Evolutionary conservation across 2,329 filamentous ascomycete genomes (phyloP), one percentile per base, ranked within the genome.

Genomic region (Fusarium sambucinum): DNA sequence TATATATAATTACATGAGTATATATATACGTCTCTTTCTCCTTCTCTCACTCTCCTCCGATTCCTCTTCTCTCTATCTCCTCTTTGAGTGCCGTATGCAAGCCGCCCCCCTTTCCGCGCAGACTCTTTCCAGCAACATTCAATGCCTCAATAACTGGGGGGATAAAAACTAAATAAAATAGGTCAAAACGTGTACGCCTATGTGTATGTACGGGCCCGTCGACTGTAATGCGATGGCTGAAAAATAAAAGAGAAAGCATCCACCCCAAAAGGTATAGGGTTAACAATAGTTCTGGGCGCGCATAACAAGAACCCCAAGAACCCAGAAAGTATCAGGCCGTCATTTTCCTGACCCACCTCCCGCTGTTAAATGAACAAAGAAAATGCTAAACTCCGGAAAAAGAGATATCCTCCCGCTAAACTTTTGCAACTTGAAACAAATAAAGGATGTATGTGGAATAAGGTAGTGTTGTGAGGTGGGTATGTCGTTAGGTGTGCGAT

Each of bases 1-100:
- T 70, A 65, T 55, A 66, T 62, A 61, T 59, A 66, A 59, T 57
- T 71, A 73, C 66, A 56, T 68, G 45, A 67, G 57, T 71, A 63
- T 60, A 56, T 66, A 61, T 62, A 64, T 69, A 63, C 60, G 57
- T 27, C 48, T 51, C 37, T 37, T 21, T 27, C 29, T 42, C 19
- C n/a, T n/a, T 45, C 59, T 25, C 32, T 42, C 25, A 25, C 27
- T 27, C 35, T 40, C 25, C 13, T 45, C 16, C 37, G 21, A n/a
- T 33, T n/a, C 45, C 6, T 23, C 17, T 25, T 27, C 23, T 14
- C 25, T 51, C 32, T 51, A 51, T 59, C 40, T 64, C 29, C 53
- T 64, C 46, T 55, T 55, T 35, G 11, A 21, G 29, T 41, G 38
- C 35, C 52, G 29, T 50, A 53, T 41, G 27, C 14, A 29, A 12